Conservation (phyloP, 768 basidiomycete genomes). For the Trametes cinnabarina region DNA sequence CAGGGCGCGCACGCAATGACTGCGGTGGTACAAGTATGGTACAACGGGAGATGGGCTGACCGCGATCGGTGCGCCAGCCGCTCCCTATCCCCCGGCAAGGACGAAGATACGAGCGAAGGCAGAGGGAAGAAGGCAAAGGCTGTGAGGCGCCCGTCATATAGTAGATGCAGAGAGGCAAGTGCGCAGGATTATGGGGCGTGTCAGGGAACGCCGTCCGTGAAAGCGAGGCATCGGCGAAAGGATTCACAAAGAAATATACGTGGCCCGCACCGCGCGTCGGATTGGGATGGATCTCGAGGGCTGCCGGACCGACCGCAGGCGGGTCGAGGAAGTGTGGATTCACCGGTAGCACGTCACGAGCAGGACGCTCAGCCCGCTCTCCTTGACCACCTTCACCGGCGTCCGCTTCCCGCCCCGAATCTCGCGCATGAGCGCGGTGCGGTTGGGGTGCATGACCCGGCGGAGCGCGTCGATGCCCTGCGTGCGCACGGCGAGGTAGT, state of each 20-base stretch:
- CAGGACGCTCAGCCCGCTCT: slow-evolving; percentile 55
- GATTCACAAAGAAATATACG: too few relatives aligned
- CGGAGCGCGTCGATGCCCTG: slow-evolving; percentile 63
- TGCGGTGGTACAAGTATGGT: slow-evolving; percentile 2
- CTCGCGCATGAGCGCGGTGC: slow-evolving; percentile 58
- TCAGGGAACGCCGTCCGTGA: too few relatives aligned
- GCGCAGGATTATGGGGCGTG: background rate
- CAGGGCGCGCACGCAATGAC: background rate
- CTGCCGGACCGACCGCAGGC: background rate
- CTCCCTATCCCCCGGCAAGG: background rate
- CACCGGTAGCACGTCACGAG: slow-evolving; percentile 43
- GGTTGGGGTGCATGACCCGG: slow-evolving; percentile 59
- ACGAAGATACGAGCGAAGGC: too few relatives aligned
- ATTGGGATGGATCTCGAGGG: too few relatives aligned
- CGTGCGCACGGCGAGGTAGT: slow-evolving; percentile 66
- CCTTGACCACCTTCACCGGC: slow-evolving; percentile 59
- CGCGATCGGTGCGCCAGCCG: background rate
- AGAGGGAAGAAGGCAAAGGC: too few relatives aligned
- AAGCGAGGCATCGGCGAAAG: too few relatives aligned
- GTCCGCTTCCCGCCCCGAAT: slow-evolving; percentile 41
- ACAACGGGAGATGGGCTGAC: slow-evolving; percentile 2
- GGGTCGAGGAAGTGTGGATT: background rate
- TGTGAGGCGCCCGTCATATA: too few relatives aligned
- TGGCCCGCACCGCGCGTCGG: too few relatives aligned
- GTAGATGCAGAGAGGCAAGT: slow-evolving; percentile 8